Evolutionary conservation across 768 basidiomycete species (phyloP), one percentile per base, ranked within the genome.

Genomic region (Auriculariales sp.): DNA sequence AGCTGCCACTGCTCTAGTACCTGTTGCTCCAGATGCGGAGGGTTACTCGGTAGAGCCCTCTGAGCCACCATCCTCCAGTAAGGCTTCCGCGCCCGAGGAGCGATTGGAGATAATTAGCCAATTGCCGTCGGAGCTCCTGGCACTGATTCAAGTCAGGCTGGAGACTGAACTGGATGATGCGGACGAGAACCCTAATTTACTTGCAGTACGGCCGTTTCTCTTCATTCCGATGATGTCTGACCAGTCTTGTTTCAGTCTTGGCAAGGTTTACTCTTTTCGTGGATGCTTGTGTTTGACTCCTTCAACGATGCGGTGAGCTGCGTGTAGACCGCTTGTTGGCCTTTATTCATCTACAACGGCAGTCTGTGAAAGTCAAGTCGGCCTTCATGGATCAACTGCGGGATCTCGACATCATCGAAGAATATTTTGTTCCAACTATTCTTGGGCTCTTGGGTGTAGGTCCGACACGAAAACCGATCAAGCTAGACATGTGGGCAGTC

Each of bases 281-380:
- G 91, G 92, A 86, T 93, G 81, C 66, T 89, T n/a, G 61, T 81
- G 1, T 82, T 95, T 53, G 88, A 92, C 58, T 68, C 84, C 17
- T 95, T 95, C 64, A 68, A 69, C 24, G 79, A 87, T 61, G 83
- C 89, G 7, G 92, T 93, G 61, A 54, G 87, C 59, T 6, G 11
- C 31, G 34, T 48, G 4, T 17, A n/a, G 35, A 12, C 5, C 14
- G 15, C n/a, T 36, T 12, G 15, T 24, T 15, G 28, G 25, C 9
- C 7, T 14, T 12, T 14, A 3, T n/a, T 34, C 19, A 50, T 19
- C 50, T 54, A 27, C 57, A 19, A 48, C 22, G 9, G 2, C 58
- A 97, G 92, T 94, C 93, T 0, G 72, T 89, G 56, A 88, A 83
- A 69, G 81, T 98, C 42, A 78, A 86, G 55, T 74, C 82, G 14